phyloP scores from a whole-genome alignment of 2,329 filamentous ascomycete species.

The Cytospora piceae region DNA sequence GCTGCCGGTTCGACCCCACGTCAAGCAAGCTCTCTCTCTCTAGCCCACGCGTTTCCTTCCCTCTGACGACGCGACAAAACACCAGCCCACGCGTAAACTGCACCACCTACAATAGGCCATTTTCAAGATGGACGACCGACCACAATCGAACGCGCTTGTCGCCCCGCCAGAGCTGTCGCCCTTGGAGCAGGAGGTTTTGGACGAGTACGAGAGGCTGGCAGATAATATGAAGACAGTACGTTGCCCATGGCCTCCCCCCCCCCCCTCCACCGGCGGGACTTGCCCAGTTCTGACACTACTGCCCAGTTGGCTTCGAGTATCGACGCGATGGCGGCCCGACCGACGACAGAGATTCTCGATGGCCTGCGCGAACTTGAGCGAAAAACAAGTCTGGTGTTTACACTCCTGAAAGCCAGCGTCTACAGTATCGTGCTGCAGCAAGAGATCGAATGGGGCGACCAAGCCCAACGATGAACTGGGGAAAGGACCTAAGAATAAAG shows the following conservation, averaged over 20 bases:
- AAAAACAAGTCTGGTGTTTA: slow-evolving; percentile 94
- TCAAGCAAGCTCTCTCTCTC: slow-evolving; percentile 6
- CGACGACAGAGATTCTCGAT: slow-evolving; percentile 83
- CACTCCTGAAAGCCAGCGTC: slow-evolving; percentile 93
- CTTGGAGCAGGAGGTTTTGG: slow-evolving; percentile 90
- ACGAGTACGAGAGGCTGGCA: slow-evolving; percentile 87
- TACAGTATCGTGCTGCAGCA: slow-evolving; percentile 99
- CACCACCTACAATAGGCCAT: not conserved
- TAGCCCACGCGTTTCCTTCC: slow-evolving; percentile 21
- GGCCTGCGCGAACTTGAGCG: slow-evolving; percentile 85
- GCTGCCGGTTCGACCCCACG: slow-evolving; percentile 20
- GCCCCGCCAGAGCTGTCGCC: slow-evolving; percentile 67
- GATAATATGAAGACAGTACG: slow-evolving; percentile 88
- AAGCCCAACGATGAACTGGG: slow-evolving; percentile 43
- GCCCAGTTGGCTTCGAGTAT: slow-evolving; percentile 62
- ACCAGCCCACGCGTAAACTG: not conserved
- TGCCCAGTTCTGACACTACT: slow-evolving; percentile 1
- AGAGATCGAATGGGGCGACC: slow-evolving; percentile 78
- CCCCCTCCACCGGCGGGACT: not conserved
- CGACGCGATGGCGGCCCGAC: slow-evolving; percentile 67
- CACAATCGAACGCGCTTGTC: slow-evolving; percentile 37
- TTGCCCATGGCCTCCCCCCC: not conserved
- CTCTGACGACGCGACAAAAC: slow-evolving; percentile 11
- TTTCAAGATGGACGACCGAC: slow-evolving; percentile 28
- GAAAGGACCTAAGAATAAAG: slow-evolving; percentile 32